phyloP scores from a whole-genome alignment of 257 asterid species.

The Avicennia marina region DNA sequence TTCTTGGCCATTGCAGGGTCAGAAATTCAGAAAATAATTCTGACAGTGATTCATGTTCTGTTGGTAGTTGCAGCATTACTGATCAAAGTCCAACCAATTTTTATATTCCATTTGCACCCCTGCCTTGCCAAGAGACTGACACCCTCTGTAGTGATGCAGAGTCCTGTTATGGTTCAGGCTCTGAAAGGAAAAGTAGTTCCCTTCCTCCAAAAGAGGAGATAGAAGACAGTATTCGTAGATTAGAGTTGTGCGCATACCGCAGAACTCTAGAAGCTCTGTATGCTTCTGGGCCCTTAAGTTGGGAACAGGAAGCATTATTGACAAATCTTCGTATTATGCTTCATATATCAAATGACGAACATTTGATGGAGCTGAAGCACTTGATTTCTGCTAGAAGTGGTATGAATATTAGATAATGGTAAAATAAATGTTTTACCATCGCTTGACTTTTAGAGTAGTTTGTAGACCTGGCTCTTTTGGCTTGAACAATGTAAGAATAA shows the following conservation, averaged over 20 bases:
- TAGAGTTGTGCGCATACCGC: conserved; percentile 88
- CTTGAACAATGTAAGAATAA: too few relatives aligned
- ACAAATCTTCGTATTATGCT: conserved; percentile 83
- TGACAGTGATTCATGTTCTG: conserved; percentile 61
- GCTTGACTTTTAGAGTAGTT: conserved; percentile 18
- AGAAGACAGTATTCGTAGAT: conserved; percentile 60
- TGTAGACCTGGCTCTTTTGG: conserved; percentile 13
- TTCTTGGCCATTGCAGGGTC: conserved; percentile 20
- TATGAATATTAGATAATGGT: conserved; percentile 35
- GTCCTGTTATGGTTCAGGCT: conserved; percentile 40
- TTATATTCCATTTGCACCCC: conserved; percentile 24
- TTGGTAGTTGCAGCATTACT: conserved; percentile 78
- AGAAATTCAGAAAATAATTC: conserved; percentile 39
- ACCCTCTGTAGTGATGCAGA: conserved; percentile 57
- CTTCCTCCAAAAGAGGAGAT: conserved; percentile 47
- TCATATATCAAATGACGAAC: conserved; percentile 89
- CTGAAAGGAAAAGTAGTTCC: conserved; percentile 39
- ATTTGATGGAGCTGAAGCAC: conserved; percentile 75
- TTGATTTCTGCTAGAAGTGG: conserved; percentile 56
- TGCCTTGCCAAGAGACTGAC: conserved; percentile 37
- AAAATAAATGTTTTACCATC: conserved; percentile 1
- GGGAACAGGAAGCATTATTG: conserved; percentile 84
- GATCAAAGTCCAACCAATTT: conserved; percentile 35
- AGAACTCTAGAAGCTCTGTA: conserved; percentile 72
- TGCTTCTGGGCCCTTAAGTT: conserved; percentile 94